Percentiles rank a stretch among this genome's conserved stretches.
These are phyloP conservation scores for Neurospora sublineolata DNA, from an alignment of 495 filamentous ascomycete species.

Conservation along the genomic window DNA sequence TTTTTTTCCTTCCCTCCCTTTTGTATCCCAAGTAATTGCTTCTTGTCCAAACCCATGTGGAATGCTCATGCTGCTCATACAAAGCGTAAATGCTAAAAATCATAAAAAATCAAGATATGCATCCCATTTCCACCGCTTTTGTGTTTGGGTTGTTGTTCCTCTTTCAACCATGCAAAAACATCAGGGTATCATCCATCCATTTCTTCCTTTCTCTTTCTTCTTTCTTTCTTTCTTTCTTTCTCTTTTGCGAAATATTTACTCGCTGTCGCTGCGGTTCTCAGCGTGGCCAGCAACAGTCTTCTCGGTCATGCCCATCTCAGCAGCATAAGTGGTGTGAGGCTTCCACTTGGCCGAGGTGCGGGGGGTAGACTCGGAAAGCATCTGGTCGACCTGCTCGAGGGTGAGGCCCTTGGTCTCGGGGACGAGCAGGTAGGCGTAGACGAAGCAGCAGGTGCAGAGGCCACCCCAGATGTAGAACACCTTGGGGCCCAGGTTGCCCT, in stretches of 20 bases:
- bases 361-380: slow-evolving; percentile 69
- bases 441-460: slow-evolving; percentile 50
- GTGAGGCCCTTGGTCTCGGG: slow-evolving; percentile 83
- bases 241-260: not conserved
- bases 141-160: too few species aligned
- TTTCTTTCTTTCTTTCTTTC: not conserved
- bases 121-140: not conserved
- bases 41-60: not conserved
- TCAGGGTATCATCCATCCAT: not conserved
- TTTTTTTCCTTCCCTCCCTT: not conserved
- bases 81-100: not conserved
- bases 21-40: not conserved
- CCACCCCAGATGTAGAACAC: slow-evolving; percentile 73
- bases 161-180: not conserved
- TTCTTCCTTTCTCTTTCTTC: not conserved
- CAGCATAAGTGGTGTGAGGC: slow-evolving; percentile 57
- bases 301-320: slow-evolving; percentile 15
- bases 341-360: slow-evolving; percentile 57
- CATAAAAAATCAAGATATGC: not conserved
- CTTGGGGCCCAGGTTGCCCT: slow-evolving; percentile 57
- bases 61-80: not conserved
- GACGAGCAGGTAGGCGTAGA: slow-evolving; percentile 68
- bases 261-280: slow-evolving; percentile 8
- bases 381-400: slow-evolving; percentile 79
- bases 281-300: slow-evolving; percentile 11